Base-by-base conservation (phyloP, 768 basidiomycete genomes). In the Crassisporium funariophilum region DNA sequence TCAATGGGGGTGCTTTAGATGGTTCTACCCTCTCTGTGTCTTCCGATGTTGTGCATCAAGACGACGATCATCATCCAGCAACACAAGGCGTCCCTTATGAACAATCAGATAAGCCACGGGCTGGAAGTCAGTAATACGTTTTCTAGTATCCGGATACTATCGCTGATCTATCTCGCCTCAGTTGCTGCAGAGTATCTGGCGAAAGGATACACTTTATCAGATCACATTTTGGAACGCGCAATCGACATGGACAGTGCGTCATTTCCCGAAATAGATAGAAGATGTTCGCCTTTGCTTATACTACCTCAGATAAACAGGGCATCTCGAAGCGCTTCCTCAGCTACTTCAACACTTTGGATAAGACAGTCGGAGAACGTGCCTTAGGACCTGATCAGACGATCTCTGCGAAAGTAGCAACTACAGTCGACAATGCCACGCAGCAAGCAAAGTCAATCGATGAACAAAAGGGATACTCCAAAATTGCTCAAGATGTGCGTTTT, bases 111-210 rank as follows among this genome's bases (percentile, higher is more conserved):
- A 99, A 99, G 72, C 95, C 95, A 1, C 74, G 89, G 22, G 88
- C 89, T 13, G 90, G 83, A 35, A 91, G 88, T 89, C 56, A 57
- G 84, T 27, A 22, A 5, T 12, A 36, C 22, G 17, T 11, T 10
- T 16, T 27, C 24, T 16, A 13, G 22, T 16, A 47, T 46, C 39
- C 44, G 23, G 7, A 23, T 41, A 19, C 15, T 27, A 47, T 27
- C 46, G 15, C 58, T 15, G 29, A 29, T 29, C 7, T 29, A 11
- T 5, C n/a, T 31, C n/a, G 3, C n/a, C n/a, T 31, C 61, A 83
- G 91, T 97, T 59, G 88, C 89, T 20, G 95, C 95, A 21, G 95
- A 98, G 65, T 92, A 95, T 66, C 80, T 99, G 35, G 92, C 95
- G 1, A 83, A 81, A 60, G 97, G 95, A 1, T 98, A 98, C 70